A percentile compares a stretch with the other conserved stretches of the same genome.
Evolutionary conservation across 2,329 filamentous ascomycete genomes (phyloP).

Genomic region (Myrmaecium sp.): DNA sequence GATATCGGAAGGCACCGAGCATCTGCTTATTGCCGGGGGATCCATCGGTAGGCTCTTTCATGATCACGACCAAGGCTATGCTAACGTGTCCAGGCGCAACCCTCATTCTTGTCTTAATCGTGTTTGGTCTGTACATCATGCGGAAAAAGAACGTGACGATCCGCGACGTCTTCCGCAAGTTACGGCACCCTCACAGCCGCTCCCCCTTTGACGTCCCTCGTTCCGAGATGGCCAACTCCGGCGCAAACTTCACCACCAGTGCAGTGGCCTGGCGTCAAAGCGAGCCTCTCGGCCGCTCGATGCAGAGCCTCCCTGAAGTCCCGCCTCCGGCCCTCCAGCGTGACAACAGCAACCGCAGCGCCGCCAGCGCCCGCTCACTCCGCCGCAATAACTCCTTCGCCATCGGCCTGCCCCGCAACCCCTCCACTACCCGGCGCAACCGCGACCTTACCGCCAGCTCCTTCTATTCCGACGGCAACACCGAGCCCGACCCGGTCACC

Average conservation of each 20-base stretch:
- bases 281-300: not conserved
- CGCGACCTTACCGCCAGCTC: constrained; percentile 14
- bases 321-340: no score
- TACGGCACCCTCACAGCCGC: not conserved
- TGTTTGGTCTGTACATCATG: constrained; percentile 19
- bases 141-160: constrained; percentile 17
- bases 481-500: no score
- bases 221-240: constrained; percentile 9
- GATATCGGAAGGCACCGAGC: constrained; percentile 19
- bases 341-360: no score
- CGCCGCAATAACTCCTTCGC: no score
- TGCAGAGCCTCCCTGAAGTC: no score
- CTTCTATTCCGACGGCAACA: no score
- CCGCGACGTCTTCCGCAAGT: not conserved
- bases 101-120: constrained; percentile 19
- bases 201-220: not conserved
- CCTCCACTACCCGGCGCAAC: constrained; percentile 7
- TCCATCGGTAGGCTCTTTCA: no score
- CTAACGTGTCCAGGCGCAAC: constrained; percentile 20
- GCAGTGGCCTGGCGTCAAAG: not conserved
- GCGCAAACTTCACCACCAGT: constrained; percentile 12
- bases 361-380: no score
- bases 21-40: constrained; percentile 22
- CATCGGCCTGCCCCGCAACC: constrained; percentile 11
- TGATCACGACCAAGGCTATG: no score